Evolutionary conservation across 805 yeast genomes (phyloP).

Genomic region (Sugiyamaella chiloensis): DNA sequence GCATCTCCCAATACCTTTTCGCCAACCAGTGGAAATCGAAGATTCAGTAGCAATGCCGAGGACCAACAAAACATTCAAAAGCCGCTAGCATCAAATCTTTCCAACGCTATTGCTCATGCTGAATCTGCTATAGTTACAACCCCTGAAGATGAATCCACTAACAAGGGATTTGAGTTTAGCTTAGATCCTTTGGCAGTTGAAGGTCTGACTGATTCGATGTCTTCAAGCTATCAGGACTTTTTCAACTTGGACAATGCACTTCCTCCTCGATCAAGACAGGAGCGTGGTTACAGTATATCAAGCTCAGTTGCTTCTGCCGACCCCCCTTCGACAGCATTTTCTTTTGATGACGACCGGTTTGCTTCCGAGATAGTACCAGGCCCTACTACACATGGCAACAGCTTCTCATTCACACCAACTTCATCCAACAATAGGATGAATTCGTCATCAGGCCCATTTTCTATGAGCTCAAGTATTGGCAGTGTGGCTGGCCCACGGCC

Average conservation of each 20-base stretch:
- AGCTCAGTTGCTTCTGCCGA: constrained; percentile 8
- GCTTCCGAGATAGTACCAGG: constrained; percentile 12
- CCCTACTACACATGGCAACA: constrained; percentile 2
- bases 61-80: too few species aligned
- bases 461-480: constrained; percentile 14
- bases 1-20: not conserved
- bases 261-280: not conserved
- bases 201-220: constrained; percentile 34
- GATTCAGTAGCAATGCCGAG: not conserved
- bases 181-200: constrained; percentile 50
- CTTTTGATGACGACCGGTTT: constrained; percentile 14
- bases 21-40: not conserved
- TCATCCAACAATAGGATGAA: not conserved
- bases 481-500: constrained; percentile 21
- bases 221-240: constrained; percentile 17
- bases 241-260: constrained; percentile 8
- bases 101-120: constrained; percentile 4
- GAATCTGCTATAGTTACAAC: not conserved
- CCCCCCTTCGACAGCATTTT: constrained; percentile 6
- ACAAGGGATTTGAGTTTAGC: constrained; percentile 35
- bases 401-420: constrained; percentile 11
- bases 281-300: not conserved
- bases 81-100: constrained; percentile 5
- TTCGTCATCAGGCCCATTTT: constrained; percentile 13
- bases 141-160: constrained; percentile 1